Evolutionary conservation across 805 yeast genomes (phyloP).

Genomic region (Candida nemodendra): DNA sequence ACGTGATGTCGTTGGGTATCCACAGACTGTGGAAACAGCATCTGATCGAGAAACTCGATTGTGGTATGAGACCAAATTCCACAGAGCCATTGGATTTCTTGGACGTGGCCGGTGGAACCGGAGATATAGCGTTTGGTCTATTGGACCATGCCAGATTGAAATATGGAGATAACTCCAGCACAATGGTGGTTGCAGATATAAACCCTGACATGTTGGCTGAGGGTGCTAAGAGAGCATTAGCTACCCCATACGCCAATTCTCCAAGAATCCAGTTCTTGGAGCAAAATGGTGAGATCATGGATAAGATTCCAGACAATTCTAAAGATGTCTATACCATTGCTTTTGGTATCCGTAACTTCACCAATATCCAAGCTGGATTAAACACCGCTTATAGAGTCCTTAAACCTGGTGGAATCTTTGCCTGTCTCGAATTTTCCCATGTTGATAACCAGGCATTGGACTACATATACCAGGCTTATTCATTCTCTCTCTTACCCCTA

Average conservation of each 20-base stretch:
- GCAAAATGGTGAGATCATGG: conserved; percentile 91
- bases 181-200: conserved; percentile 92
- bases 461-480: conserved; percentile 79
- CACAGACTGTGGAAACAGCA: conserved; percentile 95
- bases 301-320: conserved; percentile 77
- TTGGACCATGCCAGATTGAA: conserved; percentile 83
- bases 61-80: conserved; percentile 85
- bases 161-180: conserved; percentile 70
- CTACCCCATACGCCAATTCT: conserved; percentile 59
- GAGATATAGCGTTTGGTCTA: conserved; percentile 95
- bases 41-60: conserved; percentile 82
- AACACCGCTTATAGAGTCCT: conserved; percentile 94
- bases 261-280: conserved; percentile 77
- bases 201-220: conserved; percentile 94
- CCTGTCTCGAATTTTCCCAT: conserved; percentile 92
- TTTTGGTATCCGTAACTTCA: conserved; percentile 95
- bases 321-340: conserved; percentile 96
- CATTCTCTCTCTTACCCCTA: conserved; percentile 82
- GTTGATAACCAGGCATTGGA: conserved; percentile 79
- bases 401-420: conserved; percentile 97
- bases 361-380: conserved; percentile 90
- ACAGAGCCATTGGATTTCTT: conserved; percentile 77
- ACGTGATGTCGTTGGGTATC: conserved; percentile 94
- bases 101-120: conserved; percentile 99
- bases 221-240: conserved; percentile 73